Evolutionary conservation across 306 rosid genomes (phyloP).

Genomic region (Acacia confusa): DNA sequence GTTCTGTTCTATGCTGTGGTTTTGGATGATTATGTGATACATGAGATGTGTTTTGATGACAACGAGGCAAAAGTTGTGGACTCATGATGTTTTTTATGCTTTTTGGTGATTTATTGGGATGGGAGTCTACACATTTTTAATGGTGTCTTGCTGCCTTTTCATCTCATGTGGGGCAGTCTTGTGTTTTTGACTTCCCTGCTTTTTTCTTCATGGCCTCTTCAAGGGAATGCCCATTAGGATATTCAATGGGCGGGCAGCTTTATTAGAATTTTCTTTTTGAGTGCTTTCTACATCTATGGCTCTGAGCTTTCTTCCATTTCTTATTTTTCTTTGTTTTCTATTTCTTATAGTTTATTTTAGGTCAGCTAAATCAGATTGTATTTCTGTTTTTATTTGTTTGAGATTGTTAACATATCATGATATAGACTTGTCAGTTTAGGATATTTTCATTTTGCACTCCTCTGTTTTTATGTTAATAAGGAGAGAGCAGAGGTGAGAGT

Average conservation of each 20-base stretch:
- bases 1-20: neutral
- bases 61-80: neutral
- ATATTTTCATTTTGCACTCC: neutral
- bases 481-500: neutral
- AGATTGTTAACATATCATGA: neutral
- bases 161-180: neutral
- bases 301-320: neutral
- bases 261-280: neutral
- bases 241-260: neutral
- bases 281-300: neutral
- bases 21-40: slow-evolving; percentile 13
- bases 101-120: neutral
- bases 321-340: neutral
- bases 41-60: neutral
- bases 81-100: neutral
- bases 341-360: neutral
- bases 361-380: neutral
- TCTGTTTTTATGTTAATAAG: neutral
- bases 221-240: slow-evolving; percentile 6
- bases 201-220: slow-evolving; percentile 2
- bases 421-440: neutral
- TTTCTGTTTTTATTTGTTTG: neutral
- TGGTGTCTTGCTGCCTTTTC: neutral
- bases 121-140: neutral
- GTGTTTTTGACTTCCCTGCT: neutral